Base-by-base conservation (phyloP, 192 early-diverging fungal species). In the Gaertneriomyces semiglobifer region DNA sequence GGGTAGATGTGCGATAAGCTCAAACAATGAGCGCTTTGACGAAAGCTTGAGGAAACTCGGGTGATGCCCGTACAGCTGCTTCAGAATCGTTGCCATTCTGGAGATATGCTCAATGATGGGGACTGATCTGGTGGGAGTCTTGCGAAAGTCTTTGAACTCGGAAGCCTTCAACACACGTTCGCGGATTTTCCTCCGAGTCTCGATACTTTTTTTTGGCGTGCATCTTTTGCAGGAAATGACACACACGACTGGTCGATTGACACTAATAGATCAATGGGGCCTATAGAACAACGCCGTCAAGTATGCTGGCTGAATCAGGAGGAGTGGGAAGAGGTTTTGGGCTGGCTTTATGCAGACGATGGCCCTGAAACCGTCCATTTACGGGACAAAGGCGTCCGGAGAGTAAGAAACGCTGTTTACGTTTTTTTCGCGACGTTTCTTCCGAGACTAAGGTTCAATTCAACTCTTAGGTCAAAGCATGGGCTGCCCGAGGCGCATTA, bases 401-500 rank as follows among this genome's bases (percentile, higher is more conserved):
- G 84, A 51, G 88, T 86, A 77, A 8, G 5, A 50, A 19, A 10
- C 2, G 44, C 12, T 40, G n/a, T 56, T 55, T 11, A 14, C 0
- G 3, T 7, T 51, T 65, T 56, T 33, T 33, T 33, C 25, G 25
- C 25, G 57, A 43, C 51, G 43, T 48, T 19, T 10, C 33, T 43
- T 19, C 16, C 11, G 4, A 41, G 55, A 19, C 8, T 8, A 18
- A 16, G 16, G 7, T 42, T 44, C 11, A 51, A 9, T 52, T 54
- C 38, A 43, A 20, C 7, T 12, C 47, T 11, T 64, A 89, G 85
- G 80, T 88, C 18, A 85, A 82, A 65, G 88, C 87, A 18, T 92
- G 90, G 90, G 71, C 74, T 43, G 80, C 70, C 58, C 67, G 89
- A 68, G 88, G 88, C 11, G 86, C 83, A 72, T 64, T 90, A 0